phyloP scores from a whole-genome alignment of 78 protist genomes.

The Dictyostelium citrinum region DNA sequence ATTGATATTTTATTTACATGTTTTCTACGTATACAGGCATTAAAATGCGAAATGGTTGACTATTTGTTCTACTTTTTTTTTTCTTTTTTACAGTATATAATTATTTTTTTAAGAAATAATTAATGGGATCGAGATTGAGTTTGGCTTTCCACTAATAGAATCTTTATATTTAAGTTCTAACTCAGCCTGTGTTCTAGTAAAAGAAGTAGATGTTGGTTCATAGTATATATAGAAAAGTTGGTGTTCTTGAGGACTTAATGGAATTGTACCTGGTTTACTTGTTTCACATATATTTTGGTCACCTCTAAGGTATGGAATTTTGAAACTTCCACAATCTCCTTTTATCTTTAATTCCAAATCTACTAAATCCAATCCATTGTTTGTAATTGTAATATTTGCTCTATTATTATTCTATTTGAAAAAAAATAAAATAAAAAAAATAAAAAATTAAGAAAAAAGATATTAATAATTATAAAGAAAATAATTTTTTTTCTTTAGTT shows the following conservation, averaged over 20 bases:
- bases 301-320: not conserved
- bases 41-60: not conserved
- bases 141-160: not conserved
- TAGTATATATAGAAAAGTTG: not conserved
- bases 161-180: not conserved
- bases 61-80: no score
- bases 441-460: not conserved
- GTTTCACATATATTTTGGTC: not conserved
- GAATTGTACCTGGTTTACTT: not conserved
- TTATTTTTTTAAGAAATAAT: not conserved
- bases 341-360: not conserved
- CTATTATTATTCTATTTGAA: not conserved
- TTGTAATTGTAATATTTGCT: not conserved
- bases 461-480: no score
- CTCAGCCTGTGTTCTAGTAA: not conserved
- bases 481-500: no score
- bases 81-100: no score
- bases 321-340: not conserved
- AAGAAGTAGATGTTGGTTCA: not conserved
- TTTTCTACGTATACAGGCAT: not conserved
- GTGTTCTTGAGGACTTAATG: constrained; percentile 1
- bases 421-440: not conserved
- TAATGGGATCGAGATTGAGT: not conserved
- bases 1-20: not conserved
- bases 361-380: not conserved